Percentiles rank a stretch among this genome's conserved stretches.
Conservation (phyloP, 2,329 filamentous ascomycete species). For the Botrytis elliptica region DNA sequence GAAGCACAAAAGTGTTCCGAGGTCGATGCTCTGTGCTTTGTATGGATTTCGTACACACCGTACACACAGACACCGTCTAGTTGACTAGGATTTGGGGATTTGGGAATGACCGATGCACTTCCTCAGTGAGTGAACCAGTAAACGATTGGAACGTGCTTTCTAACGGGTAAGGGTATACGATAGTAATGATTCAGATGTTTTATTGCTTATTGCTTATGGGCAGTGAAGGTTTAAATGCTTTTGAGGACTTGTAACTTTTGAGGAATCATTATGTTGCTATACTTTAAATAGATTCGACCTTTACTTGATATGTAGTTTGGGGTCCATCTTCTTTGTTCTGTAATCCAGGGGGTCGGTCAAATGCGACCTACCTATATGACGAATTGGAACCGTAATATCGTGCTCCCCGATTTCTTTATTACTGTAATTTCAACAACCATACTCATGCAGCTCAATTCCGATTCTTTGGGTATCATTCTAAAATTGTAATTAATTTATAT, state of each 20-base stretch:
- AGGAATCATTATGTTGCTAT: background rate
- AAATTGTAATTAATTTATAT: constrained; percentile 4
- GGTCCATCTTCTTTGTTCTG: constrained; percentile 8
- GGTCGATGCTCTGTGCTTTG: constrained; percentile 22
- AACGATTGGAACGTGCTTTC: constrained; percentile 20
- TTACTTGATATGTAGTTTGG: background rate
- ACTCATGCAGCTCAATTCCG: background rate
- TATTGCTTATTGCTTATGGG: background rate
- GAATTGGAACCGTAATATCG: background rate
- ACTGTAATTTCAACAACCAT: background rate
- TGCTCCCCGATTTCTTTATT: background rate
- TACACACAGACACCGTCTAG: background rate
- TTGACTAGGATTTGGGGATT: constrained; percentile 2
- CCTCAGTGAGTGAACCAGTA: background rate
- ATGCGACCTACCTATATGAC: background rate
- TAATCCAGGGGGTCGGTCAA: constrained; percentile 1
- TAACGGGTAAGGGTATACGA: background rate
- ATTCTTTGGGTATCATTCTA: constrained; percentile 21
- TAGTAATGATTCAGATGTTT: background rate
- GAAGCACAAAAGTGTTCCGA: constrained; percentile 18
- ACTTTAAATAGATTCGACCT: constrained; percentile 16
- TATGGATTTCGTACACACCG: constrained; percentile 9
- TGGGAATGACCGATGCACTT: background rate
- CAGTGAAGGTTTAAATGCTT: background rate
- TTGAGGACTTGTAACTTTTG: background rate